Evolutionary conservation across 805 yeast species (phyloP).

Genomic region (Hyphopichia homilentoma): DNA sequence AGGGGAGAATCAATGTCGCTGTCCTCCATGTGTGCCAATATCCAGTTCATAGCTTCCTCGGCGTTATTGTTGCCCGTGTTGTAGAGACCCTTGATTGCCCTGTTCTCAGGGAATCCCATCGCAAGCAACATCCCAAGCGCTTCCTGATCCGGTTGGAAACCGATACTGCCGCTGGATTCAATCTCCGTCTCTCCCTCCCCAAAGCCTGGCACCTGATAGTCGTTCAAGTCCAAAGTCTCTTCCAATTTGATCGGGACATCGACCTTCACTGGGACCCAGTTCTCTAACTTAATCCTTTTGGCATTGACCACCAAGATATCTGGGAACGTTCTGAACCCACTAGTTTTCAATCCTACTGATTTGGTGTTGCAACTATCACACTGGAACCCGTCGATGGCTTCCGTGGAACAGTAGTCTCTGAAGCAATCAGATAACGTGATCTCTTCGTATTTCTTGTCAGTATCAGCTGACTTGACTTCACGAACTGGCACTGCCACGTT

Average conservation of each 20-base stretch:
- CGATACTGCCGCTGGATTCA: slow-evolving; percentile 1
- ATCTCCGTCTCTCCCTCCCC: slow-evolving; percentile 19
- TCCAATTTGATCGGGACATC: slow-evolving; percentile 65
- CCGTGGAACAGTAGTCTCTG: slow-evolving; percentile 40
- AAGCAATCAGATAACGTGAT: slow-evolving; percentile 52
- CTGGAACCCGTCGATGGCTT: slow-evolving; percentile 53
- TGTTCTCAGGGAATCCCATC: slow-evolving; percentile 84
- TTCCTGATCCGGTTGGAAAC: slow-evolving; percentile 53
- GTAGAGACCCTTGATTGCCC: slow-evolving; percentile 65
- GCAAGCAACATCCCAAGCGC: slow-evolving; percentile 53
- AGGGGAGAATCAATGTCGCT: slow-evolving; percentile 68
- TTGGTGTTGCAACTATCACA: slow-evolving; percentile 52
- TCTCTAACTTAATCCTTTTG: slow-evolving; percentile 75
- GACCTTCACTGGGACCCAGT: slow-evolving; percentile 87
- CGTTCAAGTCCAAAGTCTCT: slow-evolving; percentile 37
- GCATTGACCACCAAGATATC: slow-evolving; percentile 66
- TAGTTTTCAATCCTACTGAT: slow-evolving; percentile 35
- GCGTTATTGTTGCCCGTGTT: slow-evolving; percentile 61
- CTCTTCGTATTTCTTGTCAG: slow-evolving; percentile 47
- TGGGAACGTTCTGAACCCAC: slow-evolving; percentile 63
- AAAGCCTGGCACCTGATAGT: slow-evolving; percentile 39
- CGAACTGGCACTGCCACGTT: slow-evolving; percentile 59
- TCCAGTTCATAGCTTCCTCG: slow-evolving; percentile 87
- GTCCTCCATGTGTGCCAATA: slow-evolving; percentile 87
- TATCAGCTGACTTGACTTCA: slow-evolving; percentile 34